Evolutionary conservation across 23 red algal genomes (phyloP).

Genomic region (Gracilaria gracilis): DNA sequence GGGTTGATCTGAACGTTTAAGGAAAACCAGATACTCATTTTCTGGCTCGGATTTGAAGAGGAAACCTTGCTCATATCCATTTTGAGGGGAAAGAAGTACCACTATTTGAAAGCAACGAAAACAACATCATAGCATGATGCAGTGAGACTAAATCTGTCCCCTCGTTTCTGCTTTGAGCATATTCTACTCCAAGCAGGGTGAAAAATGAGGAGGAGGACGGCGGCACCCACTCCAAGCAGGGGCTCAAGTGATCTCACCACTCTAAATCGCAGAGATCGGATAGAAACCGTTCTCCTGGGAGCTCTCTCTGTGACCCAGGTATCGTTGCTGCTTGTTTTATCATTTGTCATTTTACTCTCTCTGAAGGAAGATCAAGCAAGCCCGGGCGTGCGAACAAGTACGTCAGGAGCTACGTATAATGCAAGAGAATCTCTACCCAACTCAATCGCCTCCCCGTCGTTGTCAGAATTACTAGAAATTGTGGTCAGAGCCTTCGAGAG

Average conservation of each 20-base stretch:
- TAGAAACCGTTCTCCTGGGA: neutral
- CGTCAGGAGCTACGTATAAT: neutral
- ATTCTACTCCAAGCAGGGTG: neutral
- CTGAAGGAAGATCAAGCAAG: neutral
- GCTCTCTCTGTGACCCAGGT: slow-evolving; percentile 2
- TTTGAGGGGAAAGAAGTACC: too few species aligned
- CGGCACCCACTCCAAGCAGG: neutral
- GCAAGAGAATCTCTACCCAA: neutral
- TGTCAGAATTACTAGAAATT: slow-evolving; percentile 33
- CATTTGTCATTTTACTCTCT: neutral
- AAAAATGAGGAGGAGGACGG: neutral
- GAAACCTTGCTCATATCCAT: too few species aligned
- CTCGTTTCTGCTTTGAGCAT: neutral
- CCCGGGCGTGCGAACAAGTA: neutral
- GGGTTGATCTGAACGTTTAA: too few species aligned
- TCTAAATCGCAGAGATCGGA: neutral
- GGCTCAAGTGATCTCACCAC: neutral
- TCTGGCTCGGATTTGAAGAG: too few species aligned
- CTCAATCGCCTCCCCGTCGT: slow-evolving; percentile 5
- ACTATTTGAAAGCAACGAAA: too few species aligned
- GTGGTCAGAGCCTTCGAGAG: slow-evolving; percentile 43
- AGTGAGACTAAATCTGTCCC: too few species aligned
- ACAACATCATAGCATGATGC: too few species aligned
- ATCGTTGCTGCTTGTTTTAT: neutral
- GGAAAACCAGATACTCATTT: too few species aligned